Evolutionary conservation across 306 rosid genomes (phyloP).

Genomic region (Cyamopsis tetragonoloba): DNA sequence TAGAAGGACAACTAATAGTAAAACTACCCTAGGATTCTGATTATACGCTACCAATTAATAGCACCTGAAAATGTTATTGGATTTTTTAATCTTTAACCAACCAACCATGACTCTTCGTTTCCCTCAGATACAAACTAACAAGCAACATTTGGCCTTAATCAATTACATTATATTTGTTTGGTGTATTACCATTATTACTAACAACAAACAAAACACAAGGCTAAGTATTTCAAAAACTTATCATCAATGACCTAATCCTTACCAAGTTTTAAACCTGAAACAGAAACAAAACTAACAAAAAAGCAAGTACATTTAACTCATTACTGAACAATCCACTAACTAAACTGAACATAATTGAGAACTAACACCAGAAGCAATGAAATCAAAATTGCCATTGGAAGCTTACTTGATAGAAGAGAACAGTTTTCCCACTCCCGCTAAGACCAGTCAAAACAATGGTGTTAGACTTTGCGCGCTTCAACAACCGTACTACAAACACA

Average conservation of each 20-base stretch:
- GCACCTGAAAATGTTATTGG: neutral
- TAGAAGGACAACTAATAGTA: neutral
- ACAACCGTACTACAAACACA: slow-evolving; percentile 56
- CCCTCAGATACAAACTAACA: neutral
- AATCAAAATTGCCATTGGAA: neutral
- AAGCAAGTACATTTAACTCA: neutral
- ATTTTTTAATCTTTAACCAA: neutral
- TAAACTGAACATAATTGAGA: neutral
- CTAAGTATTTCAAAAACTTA: slow-evolving; percentile 11
- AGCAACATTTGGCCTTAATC: neutral
- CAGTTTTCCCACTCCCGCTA: slow-evolving; percentile 79
- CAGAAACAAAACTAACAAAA: neutral
- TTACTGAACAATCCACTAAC: neutral
- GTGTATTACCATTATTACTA: neutral
- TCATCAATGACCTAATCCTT: neutral
- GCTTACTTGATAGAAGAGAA: slow-evolving; percentile 75
- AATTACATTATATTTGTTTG: neutral
- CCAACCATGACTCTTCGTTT: neutral
- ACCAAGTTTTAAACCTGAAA: neutral
- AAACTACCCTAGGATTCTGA: slow-evolving; percentile 2
- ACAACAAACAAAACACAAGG: neutral
- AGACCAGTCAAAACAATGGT: slow-evolving; percentile 78
- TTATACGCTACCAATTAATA: neutral
- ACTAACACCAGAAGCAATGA: neutral
- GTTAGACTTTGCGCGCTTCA: slow-evolving; percentile 59